These are phyloP conservation scores for Hemileccinum impolitum DNA, from an alignment of 768 basidiomycete species.

Conservation along the genomic window DNA sequence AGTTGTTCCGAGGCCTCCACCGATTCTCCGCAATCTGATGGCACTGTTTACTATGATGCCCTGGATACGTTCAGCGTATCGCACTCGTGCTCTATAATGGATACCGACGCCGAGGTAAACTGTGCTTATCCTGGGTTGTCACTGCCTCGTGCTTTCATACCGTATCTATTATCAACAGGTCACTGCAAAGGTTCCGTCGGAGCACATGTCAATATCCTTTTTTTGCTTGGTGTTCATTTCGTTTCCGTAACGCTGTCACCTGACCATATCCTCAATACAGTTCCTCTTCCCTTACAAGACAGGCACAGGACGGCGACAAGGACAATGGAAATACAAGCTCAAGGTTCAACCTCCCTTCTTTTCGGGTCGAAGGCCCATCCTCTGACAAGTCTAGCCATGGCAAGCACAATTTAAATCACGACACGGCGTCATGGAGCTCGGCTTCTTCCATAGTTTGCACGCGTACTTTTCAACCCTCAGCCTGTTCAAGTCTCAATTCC, in stretches of 20 bases:
- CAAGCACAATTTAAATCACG: neutral
- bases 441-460: neutral
- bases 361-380: constrained; percentile 19
- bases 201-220: constrained; percentile 14
- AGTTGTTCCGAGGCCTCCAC: constrained; percentile 1
- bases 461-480: neutral
- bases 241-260: constrained; percentile 6
- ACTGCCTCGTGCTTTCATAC: constrained; percentile 1
- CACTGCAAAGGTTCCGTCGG: constrained; percentile 7
- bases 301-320: constrained; percentile 4
- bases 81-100: constrained; percentile 2
- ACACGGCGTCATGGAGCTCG: constrained; percentile 3
- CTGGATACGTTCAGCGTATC: constrained; percentile 15
- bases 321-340: constrained; percentile 6
- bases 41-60: constrained; percentile 26
- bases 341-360: constrained; percentile 16
- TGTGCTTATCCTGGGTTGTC: neutral
- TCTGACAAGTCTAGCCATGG: constrained; percentile 1
- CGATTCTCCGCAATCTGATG: constrained; percentile 9
- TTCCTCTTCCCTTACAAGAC: neutral
- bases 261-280: constrained; percentile 14
- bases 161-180: constrained; percentile 1
- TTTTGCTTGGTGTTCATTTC: constrained; percentile 2
- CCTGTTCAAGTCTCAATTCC: neutral
- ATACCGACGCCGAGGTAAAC: constrained; percentile 11